phyloP scores from a whole-genome alignment of 2,329 filamentous ascomycete genomes.

The Fusarium continuum region DNA sequence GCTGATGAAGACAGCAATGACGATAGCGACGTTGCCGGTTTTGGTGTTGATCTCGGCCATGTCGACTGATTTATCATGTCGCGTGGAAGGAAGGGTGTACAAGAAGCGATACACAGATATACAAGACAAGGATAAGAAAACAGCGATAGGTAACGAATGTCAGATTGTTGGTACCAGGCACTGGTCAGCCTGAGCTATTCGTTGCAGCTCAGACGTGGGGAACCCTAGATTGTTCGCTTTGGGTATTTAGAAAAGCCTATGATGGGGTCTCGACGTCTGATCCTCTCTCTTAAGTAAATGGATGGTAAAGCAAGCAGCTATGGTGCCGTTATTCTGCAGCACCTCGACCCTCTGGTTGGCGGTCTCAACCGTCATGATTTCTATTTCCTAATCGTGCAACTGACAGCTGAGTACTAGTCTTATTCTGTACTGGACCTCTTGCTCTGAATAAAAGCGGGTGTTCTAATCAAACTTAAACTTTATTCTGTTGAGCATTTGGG shows the following conservation, averaged over 20 bases:
- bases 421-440: background rate
- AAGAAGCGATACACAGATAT: background rate
- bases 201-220: background rate
- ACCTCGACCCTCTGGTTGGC: background rate
- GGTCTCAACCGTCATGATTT: background rate
- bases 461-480: constrained; percentile 1
- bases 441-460: background rate
- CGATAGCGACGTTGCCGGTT: constrained; percentile 22
- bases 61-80: background rate
- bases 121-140: background rate
- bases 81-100: background rate
- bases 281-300: background rate
- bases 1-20: constrained; percentile 39
- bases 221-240: background rate
- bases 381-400: background rate
- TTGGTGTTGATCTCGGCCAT: constrained; percentile 22
- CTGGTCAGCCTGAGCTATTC: background rate
- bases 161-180: too few relatives aligned
- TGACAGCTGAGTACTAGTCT: background rate
- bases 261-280: background rate
- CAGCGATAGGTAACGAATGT: background rate
- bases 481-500: background rate
- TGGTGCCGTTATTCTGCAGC: too few relatives aligned
- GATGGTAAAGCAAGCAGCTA: too few relatives aligned
- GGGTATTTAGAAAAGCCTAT: background rate